These are phyloP conservation scores for Rhizopogon salebrosus DNA, from an alignment of 768 basidiomycete genomes.

Conservation along the genomic window DNA sequence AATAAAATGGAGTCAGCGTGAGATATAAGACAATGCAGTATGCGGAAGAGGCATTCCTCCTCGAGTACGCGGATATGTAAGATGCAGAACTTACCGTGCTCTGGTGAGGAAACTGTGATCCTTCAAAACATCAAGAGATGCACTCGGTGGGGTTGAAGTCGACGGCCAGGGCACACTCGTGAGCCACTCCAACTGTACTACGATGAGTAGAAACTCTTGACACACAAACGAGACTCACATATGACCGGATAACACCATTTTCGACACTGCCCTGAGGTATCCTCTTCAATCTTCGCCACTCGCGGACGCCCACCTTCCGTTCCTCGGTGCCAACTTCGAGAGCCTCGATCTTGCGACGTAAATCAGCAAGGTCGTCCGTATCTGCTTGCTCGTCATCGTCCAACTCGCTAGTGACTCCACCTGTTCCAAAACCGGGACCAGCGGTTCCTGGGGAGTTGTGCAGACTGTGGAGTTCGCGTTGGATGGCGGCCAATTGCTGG, in stretches of 20 bases:
- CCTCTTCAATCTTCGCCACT: constrained; percentile 79
- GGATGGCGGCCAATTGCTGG: constrained; percentile 77
- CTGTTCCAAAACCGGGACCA: constrained; percentile 21
- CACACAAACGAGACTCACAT: constrained; percentile 42
- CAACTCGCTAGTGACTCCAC: constrained; percentile 39
- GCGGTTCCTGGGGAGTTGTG: constrained; percentile 22
- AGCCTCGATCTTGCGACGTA: constrained; percentile 69
- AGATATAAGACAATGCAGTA: too few relatives aligned
- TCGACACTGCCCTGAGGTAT: constrained; percentile 91
- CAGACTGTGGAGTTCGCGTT: constrained; percentile 65
- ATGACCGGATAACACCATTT: constrained; percentile 81
- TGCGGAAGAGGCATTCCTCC: too few relatives aligned
- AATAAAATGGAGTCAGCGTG: too few relatives aligned
- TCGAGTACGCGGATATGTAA: too few relatives aligned
- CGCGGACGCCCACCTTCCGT: constrained; percentile 73
- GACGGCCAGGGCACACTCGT: constrained; percentile 81
- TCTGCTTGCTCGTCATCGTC: constrained; percentile 80
- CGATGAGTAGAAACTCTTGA: background rate
- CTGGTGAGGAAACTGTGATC: constrained; percentile 57
- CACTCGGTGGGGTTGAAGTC: constrained; percentile 14
- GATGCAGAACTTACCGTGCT: constrained; percentile 42
- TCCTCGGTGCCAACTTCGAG: constrained; percentile 74
- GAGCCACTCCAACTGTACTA: constrained; percentile 79
- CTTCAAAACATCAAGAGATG: constrained; percentile 33
- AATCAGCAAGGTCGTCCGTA: constrained; percentile 70